A percentile compares a stretch with the other conserved stretches of the same genome.
These are phyloP conservation scores for Cornus controversa DNA, from an alignment of 148 eudicot species.

Conservation along the genomic window DNA sequence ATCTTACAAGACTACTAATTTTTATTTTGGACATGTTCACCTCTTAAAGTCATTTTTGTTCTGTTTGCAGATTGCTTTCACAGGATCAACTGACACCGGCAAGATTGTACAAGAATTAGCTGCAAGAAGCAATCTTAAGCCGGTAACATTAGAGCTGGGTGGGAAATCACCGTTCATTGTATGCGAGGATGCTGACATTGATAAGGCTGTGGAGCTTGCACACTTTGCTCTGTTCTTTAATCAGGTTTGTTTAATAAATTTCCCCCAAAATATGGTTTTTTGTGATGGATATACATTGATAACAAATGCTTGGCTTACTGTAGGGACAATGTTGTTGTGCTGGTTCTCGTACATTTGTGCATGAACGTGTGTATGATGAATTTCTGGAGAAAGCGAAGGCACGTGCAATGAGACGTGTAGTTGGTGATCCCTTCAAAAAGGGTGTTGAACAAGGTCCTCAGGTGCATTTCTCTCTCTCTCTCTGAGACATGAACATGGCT, in stretches of 20 bases:
- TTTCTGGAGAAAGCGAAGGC: conserved; percentile 88
- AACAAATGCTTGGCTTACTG: conserved; percentile 2
- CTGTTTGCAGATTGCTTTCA: conserved; percentile 53
- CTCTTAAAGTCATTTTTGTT: neutral
- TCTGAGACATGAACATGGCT: neutral
- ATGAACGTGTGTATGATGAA: conserved; percentile 77
- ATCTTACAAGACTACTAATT: neutral
- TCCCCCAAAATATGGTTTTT: conserved; percentile 1
- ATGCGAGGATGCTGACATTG: conserved; percentile 59
- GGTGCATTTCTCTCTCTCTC: conserved; percentile 29
- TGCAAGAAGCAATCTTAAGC: conserved; percentile 57
- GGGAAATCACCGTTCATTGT: conserved; percentile 74
- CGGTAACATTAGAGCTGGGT: conserved; percentile 72
- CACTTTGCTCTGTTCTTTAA: conserved; percentile 54
- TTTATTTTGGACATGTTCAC: neutral
- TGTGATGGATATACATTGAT: neutral
- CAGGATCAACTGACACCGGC: conserved; percentile 67
- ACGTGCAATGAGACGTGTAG: conserved; percentile 71
- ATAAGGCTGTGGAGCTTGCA: conserved; percentile 63
- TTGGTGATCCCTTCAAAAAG: conserved; percentile 90
- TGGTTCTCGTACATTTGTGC: conserved; percentile 70
- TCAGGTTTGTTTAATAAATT: conserved; percentile 27
- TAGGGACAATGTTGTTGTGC: conserved; percentile 59
- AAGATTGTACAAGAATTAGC: conserved; percentile 54
- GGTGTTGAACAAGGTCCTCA: conserved; percentile 98